Base-by-base conservation (phyloP, 2,329 filamentous ascomycete genomes). In the Fusarium tanahbumbuense region DNA sequence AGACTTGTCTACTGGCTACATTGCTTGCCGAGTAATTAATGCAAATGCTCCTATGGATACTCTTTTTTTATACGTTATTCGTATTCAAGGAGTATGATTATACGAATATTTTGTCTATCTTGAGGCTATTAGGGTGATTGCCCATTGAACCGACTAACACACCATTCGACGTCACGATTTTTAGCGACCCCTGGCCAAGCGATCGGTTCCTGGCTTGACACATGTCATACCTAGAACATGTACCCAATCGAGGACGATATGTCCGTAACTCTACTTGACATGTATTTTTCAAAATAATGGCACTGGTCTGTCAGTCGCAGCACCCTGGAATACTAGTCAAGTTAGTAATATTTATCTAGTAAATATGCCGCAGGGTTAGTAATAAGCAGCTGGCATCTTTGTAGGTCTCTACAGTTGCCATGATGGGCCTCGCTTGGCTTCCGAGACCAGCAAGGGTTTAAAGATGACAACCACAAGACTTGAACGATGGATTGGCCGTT, bases 121-220 rank as follows among this genome's bases (percentile, higher is more conserved):
- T 30, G 22, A 25, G 8, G 27, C 25, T 27, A 10, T 28, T 30
- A 18, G 22, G 56, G 23, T 37, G 13, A 16, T 6, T 22, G 41
- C 15, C 34, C 23, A 28, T 60, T 22, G 16, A 40, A 59, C n/a
- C 7, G 8, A 32, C 37, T 30, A 30, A 22, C n/a, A 32, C 30
- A 53, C 56, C 46, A 23, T 52, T 40, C 66, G 27, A 65, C 63
- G 56, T 44, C 56, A 72, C 49, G 65, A 37, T 50, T 40, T 50
- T 32, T 18, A 40, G 7, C 34, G 34, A 62, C 44, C 37, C 53
- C 47, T 56, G 52, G 58, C 48, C 62, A 60, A 67, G 45, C 30
- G 32, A 41, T 65, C 54, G 45, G 56, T 65, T 70, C 70, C 63
- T 61, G 62, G 55, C n/a, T 41, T 30, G 41, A 59, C 56, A 58